Evolutionary conservation across 2,329 filamentous ascomycete species (phyloP), one percentile per base, ranked within the genome.

Genomic region (Fusarium sarcochroum): DNA sequence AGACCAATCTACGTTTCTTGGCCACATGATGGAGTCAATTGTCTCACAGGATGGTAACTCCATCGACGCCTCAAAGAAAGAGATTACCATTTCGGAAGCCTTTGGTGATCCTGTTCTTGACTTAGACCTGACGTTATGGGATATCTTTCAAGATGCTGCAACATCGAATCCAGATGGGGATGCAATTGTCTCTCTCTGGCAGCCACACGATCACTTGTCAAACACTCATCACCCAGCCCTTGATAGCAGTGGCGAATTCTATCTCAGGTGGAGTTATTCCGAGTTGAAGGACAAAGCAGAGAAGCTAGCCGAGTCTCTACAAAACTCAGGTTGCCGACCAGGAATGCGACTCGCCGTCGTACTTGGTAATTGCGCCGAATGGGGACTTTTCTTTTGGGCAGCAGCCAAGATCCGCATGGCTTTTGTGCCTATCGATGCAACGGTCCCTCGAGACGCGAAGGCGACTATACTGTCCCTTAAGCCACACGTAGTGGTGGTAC

Each of bases 311-410:
- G 49, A 56, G 13, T 67, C 62, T 18, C 63, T 80, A 9, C 18
- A 49, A 20, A 42, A 27, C 11, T 17, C 72, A 37, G 74, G 77
- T 7, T 74, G 75, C 40, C 63, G 68, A 21, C 65, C 68, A 7
- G 74, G 76, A 6, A 78, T 74, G 71, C 71, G 70, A 14, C 64
- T 81, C 7, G 75, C 71, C 21, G 75, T 73, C 2, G 58, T 80
- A 9, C 68, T 80, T 45, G 70, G 76, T 50, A 81, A 81, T 58
- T 78, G 77, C 46, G 78, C 76, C 6, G 79, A 82, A 75, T 81
- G 79, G 78, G 76, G 65, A 0, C 68, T 81, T 30, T 74, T 77
- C 40, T 77, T 81, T 55, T 81, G 80, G 80, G 73, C 74, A 4
- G 71, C 77, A 2, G 76, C 76, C 21, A 79, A 72, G 60, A 72